These are phyloP conservation scores for Ophiostoma sp. DNA, from an alignment of 2,329 filamentous ascomycete genomes.

Conservation along the genomic window DNA sequence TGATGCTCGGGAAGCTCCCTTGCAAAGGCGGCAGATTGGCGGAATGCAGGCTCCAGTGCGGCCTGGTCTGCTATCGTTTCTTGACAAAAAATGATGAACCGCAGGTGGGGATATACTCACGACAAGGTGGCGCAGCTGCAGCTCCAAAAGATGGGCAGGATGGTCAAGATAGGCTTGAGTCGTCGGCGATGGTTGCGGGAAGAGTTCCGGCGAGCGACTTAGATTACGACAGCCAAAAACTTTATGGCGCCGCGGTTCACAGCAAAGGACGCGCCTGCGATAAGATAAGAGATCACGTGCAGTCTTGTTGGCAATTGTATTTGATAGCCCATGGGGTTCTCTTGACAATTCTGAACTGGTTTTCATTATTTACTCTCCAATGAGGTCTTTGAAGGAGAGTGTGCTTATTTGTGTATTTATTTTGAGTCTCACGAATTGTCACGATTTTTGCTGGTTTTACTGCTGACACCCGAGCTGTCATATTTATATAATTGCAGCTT, in stretches of 20 bases:
- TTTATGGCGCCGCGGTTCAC: slow-evolving; percentile 23
- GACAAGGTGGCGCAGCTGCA: neutral
- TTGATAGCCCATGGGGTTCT: neutral
- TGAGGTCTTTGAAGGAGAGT: neutral
- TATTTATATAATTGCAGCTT: neutral
- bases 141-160: neutral
- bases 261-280: slow-evolving; percentile 17
- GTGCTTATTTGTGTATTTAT: neutral
- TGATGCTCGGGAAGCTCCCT: neutral
- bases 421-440: neutral
- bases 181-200: slow-evolving; percentile 16
- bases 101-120: neutral
- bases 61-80: neutral
- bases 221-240: slow-evolving; percentile 25
- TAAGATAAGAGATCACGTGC: slow-evolving; percentile 27
- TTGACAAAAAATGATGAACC: neutral
- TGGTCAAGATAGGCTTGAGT: neutral
- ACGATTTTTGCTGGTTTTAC: neutral
- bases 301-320: neutral
- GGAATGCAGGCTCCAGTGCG: neutral
- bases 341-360: too few relatives aligned
- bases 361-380: neutral
- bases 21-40: neutral
- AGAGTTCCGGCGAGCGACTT: slow-evolving; percentile 15
- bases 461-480: neutral